phyloP scores from a whole-genome alignment of 2,329 filamentous ascomycete species.

The Chaetomiaceae sp. region DNA sequence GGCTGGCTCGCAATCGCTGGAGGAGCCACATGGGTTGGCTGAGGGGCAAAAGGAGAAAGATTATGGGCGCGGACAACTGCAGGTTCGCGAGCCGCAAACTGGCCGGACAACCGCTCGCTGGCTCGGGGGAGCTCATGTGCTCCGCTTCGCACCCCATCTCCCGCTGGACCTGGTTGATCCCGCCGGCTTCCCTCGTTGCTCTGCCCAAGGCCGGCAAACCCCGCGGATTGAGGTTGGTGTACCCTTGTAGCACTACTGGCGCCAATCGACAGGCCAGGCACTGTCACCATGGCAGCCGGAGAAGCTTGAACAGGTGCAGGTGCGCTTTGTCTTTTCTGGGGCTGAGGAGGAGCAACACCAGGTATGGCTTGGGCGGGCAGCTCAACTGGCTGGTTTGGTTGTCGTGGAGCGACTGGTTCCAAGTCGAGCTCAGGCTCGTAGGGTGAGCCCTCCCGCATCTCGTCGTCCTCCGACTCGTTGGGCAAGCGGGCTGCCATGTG shows the following conservation, averaged over 20 bases:
- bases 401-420: constrained; percentile 18
- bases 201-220: constrained; percentile 32
- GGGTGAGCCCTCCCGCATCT: constrained; percentile 33
- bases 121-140: constrained; percentile 29
- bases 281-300: not conserved
- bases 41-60: constrained; percentile 65
- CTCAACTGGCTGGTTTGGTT: constrained; percentile 7
- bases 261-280: constrained; percentile 18
- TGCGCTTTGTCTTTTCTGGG: not conserved
- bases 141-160: constrained; percentile 32
- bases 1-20: constrained; percentile 42
- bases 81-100: constrained; percentile 37
- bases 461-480: constrained; percentile 38
- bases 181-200: constrained; percentile 39
- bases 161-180: constrained; percentile 35
- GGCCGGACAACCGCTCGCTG: constrained; percentile 33
- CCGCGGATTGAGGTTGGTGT: constrained; percentile 8
- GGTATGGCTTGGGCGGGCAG: constrained; percentile 1
- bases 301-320: not conserved
- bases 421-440: constrained; percentile 30
- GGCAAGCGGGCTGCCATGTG: constrained; percentile 43
- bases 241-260: constrained; percentile 5
- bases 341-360: constrained; percentile 3
- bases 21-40: constrained; percentile 63
- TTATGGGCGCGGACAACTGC: constrained; percentile 68